These are phyloP conservation scores for Coemansia umbellata DNA, from an alignment of 192 early-diverging fungal genomes.

Conservation along the genomic window DNA sequence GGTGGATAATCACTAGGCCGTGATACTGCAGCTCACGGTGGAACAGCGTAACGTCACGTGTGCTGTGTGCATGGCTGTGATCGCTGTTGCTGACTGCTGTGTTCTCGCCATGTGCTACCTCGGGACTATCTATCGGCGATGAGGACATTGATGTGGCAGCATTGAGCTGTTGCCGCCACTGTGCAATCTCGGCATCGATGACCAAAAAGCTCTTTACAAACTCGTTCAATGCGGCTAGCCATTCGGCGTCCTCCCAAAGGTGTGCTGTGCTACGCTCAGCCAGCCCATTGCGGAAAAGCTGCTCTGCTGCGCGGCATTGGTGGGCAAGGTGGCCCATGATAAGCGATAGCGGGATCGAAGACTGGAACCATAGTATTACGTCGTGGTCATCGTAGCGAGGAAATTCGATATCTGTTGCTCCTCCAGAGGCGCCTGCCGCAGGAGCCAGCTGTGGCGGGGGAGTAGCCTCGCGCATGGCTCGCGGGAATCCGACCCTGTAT, in stretches of 20 bases:
- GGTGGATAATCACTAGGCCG: slow-evolving; percentile 47
- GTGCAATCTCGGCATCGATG: slow-evolving; percentile 49
- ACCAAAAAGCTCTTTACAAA: slow-evolving; percentile 48
- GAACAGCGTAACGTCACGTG: slow-evolving; percentile 46
- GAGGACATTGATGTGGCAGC: slow-evolving; percentile 33
- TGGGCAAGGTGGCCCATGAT: slow-evolving; percentile 48
- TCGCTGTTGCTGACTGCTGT: not conserved
- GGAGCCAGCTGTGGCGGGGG: slow-evolving; percentile 24
- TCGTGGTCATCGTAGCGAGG: slow-evolving; percentile 52
- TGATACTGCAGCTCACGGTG: slow-evolving; percentile 52
- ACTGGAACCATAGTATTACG: slow-evolving; percentile 52
- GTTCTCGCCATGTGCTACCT: not conserved
- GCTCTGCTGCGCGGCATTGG: slow-evolving; percentile 46
- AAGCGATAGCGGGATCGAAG: slow-evolving; percentile 47
- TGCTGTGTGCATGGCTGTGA: slow-evolving; percentile 23
- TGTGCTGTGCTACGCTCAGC: slow-evolving; percentile 35
- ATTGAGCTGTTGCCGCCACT: slow-evolving; percentile 51
- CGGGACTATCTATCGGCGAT: slow-evolving; percentile 6
- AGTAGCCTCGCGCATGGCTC: slow-evolving; percentile 48
- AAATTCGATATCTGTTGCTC: slow-evolving; percentile 22
- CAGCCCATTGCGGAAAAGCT: slow-evolving; percentile 42
- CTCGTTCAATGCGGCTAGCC: slow-evolving; percentile 39
- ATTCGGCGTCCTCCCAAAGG: slow-evolving; percentile 45
- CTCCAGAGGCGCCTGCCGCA: not conserved
- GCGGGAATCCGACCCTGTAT: slow-evolving; percentile 47